These are phyloP conservation scores for Fusarium pseudocircinatum DNA, from an alignment of 2,329 filamentous ascomycete genomes.

Conservation along the genomic window DNA sequence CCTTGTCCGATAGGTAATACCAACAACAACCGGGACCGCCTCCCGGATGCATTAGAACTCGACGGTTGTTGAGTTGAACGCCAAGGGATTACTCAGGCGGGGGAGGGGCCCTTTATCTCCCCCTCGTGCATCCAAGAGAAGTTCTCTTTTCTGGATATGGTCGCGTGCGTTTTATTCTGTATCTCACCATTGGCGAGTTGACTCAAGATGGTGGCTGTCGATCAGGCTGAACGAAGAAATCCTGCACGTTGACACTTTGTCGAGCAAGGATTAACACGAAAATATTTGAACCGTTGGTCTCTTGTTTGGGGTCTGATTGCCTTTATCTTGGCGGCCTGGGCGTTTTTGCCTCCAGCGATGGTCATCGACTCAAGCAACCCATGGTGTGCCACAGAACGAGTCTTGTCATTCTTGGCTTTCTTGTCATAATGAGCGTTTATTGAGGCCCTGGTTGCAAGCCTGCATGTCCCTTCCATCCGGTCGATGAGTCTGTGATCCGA, in stretches of 20 bases:
- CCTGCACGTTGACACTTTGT: not conserved
- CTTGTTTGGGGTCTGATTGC: not conserved
- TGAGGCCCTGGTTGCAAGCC: not conserved
- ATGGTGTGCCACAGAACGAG: slow-evolving; percentile 14
- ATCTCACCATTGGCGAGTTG: slow-evolving; percentile 1
- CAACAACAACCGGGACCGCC: not conserved
- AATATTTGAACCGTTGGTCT: not conserved
- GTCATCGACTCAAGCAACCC: slow-evolving; percentile 7
- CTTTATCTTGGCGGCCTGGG: slow-evolving; percentile 28
- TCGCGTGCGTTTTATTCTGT: slow-evolving; percentile 23
- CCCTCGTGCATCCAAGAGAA: not conserved
- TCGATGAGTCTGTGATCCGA: slow-evolving; percentile 15
- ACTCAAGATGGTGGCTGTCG: not conserved
- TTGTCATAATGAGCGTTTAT: slow-evolving; percentile 18
- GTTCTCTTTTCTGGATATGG: slow-evolving; percentile 22
- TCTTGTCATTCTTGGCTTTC: slow-evolving; percentile 21
- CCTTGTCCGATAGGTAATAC: not conserved
- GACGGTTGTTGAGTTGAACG: not conserved
- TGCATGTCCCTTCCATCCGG: slow-evolving; percentile 24
- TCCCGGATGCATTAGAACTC: not conserved
- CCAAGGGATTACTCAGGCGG: slow-evolving; percentile 25
- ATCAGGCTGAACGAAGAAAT: not conserved
- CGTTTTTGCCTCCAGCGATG: slow-evolving; percentile 18
- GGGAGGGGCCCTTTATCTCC: slow-evolving; percentile 18
- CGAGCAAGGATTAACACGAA: slow-evolving; percentile 13